Evolutionary conservation across 78 protist species (phyloP), one percentile per base, ranked within the genome.

Genomic region (Dictyostelium capitatum): DNA sequence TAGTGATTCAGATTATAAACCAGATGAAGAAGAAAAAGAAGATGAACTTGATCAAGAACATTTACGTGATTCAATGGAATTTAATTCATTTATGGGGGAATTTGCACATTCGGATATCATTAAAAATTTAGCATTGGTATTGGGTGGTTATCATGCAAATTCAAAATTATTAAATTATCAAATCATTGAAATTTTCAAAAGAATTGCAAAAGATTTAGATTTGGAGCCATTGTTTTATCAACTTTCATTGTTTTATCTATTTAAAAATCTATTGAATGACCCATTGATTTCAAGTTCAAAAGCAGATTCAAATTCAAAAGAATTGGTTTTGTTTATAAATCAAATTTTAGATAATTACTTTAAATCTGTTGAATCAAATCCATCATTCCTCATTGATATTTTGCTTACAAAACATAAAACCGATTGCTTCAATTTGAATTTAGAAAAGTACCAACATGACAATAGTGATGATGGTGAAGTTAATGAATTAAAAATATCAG

Each of bases 221-320:
- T 56, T 85, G 67, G 92, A 85, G 14, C 82, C 82, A 46, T 37
- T 51, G 62, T 85, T 85, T 30, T 85, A 85, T 37, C 67, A 75
- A 14, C 7, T 85, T 1, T 85, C 92, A 4, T 25, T 59, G n/a
- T 85, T 85, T 23, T 85, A 75, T 23, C n/a, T 73, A 9, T 85
- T 85, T 57, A 75, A 85, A 6, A 75, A 62, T 30, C 80, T 85
- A 28, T 15, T 85, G 19, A 59, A 75, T 62, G 92, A 85, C 59
- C 46, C 72, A 43, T 47, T n/a, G 11, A 69, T 57, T 37, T 30
- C 32, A 23, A 85, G 51, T 6, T 43, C 82, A 9, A 83, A 23
- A 6, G 28, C 43, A 11, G 19, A 54, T 17, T 25, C 23, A 28
- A 41, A 41, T 15, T 28, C 78, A 41, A 70, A 28, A 70, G 77